A percentile compares a stretch with the other conserved stretches of the same genome.
Evolutionary conservation across 805 yeast species (phyloP).

Genomic region (Priceomyces carsonii): DNA sequence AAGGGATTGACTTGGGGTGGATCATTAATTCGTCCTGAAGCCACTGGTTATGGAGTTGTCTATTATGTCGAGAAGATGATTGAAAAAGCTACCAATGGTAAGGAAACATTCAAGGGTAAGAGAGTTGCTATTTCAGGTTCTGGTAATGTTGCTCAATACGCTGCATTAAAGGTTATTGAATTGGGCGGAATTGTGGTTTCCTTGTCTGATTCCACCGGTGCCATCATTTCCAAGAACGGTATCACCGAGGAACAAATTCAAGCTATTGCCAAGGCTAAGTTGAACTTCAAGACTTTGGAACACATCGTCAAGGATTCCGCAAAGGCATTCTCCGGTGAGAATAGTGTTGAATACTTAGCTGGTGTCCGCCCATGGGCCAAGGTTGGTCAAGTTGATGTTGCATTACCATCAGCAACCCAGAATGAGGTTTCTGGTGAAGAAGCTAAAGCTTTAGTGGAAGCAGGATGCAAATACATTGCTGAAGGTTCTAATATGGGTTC

Average conservation of each 20-base stretch:
- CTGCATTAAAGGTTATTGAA: conserved; percentile 96
- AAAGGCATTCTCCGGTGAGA: conserved; percentile 55
- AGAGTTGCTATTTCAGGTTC: conserved; percentile 96
- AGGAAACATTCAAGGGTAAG: conserved; percentile 89
- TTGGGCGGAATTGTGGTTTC: conserved; percentile 95
- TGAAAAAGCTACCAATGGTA: conserved; percentile 86
- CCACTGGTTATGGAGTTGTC: conserved; percentile 97
- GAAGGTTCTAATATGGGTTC: conserved; percentile 99
- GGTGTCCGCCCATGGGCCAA: conserved; percentile 97
- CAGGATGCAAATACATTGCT: conserved; percentile 91
- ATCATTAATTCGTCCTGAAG: conserved; percentile 98
- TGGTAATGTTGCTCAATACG: conserved; percentile 99
- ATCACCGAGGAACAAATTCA: conserved; percentile 80
- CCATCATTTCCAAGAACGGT: conserved; percentile 77
- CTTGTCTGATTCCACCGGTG: conserved; percentile 92
- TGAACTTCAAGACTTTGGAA: conserved; percentile 74
- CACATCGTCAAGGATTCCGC: conserved; percentile 57
- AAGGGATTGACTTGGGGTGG: conserved; percentile 99
- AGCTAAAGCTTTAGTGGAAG: conserved; percentile 90
- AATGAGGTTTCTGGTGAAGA: conserved; percentile 97
- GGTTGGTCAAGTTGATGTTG: conserved; percentile 91
- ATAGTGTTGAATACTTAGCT: conserved; percentile 72
- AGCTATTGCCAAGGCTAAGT: conserved; percentile 74
- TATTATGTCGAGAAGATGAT: conserved; percentile 98
- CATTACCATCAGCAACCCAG: conserved; percentile 97